Evolutionary conservation across 176 grass and related monocot genomes (phyloP), one percentile per base, ranked within the genome.

Genomic region (Tillandsia fasciculata): DNA sequence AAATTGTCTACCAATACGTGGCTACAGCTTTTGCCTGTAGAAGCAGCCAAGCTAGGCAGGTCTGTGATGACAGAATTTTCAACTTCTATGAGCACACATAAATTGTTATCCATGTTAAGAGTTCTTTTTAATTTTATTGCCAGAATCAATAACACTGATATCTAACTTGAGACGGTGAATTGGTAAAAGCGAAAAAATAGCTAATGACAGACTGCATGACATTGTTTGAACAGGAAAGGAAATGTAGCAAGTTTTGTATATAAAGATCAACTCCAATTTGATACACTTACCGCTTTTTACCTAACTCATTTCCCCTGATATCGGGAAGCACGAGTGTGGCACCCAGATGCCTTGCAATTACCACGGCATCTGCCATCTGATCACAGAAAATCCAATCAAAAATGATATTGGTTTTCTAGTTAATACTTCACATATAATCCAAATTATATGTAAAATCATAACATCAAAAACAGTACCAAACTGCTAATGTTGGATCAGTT

Each of bases 321-420:
- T 86, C 87, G 70, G 94, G 94, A 51, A 99, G 84, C 63, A 99
- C 89, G 59, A 99, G 86, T 56, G 87, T 73, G 6, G 94, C 94
- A 67, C 84, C 89, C 64, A 99, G 69, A 78, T 90, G 74, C 68
- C 86, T 99, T 72, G 86, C 82, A 72, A 99, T 79, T 63, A 93
- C 86, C 52, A 93, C 87, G 18, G 94, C 94, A 90, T 93, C 87
- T 59, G 94, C 70, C 27, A 99, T 77, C 94, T 99, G 79, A 64
- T 72, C 54, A 58, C 54, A 58, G 13, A 58, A 58, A 58, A 58
- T 59, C 22, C 8, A n/a, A 17, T 59, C 17, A 1, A 15, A 15
- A 17, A 17, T 9, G 15, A 18, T 42, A 42, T 42, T 42, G 33
- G 33, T 42, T 42, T 42, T 42, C 33, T 42, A 42, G 33, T 42